Base-by-base conservation (phyloP, 1,284 basidiomycete species). In the Inonotus obliquus region DNA sequence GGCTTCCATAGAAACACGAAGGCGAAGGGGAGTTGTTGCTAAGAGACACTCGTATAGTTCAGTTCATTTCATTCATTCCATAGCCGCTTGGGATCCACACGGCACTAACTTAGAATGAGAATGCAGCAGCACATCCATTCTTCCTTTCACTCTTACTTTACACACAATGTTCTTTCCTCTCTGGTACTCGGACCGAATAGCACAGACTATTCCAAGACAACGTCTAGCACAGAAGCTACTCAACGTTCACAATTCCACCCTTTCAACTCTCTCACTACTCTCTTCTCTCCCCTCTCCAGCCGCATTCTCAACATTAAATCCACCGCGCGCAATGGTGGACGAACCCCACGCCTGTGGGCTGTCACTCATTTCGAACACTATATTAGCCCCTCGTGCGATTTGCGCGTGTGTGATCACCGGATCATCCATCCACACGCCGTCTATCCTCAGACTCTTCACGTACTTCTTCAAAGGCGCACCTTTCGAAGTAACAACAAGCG, bases 361-460 rank as follows among this genome's bases (percentile, higher is more conserved):
- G 4, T 76, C 77, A 60, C 80, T 83, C 89, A 92, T 91, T 66
- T 82, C 79, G 67, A 90, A 91, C 35, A 77, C 75, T 25, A 91
- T 71, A 4, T 78, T 71, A 0, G 81, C 87, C 0, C 89, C 87
- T 5, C 74, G 65, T 1, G 73, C 73, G 27, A 92, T 81, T 54
- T 86, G 75, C 11, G 76, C 74, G 65, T 92, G 88, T 13, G 61
- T 70, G 27, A 92, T 79, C 29, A 87, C 68, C 10, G 54, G n/a
- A 1, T 63, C 63, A 4, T 71, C 65, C 17, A 81, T 63, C 9
- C 57, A 27, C 4, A 67, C 67, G 0, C 84, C 85, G 63, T 91
- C 79, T 13, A 92, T 70, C 0, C 68, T 77, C 47, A 91, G 66
- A 0, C 79, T 79, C 60, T 79, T 78, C 63, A 92, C 77, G 67